These are phyloP conservation scores for Penicillium goetzii DNA, from an alignment of 495 filamentous ascomycete species.

Conservation along the genomic window DNA sequence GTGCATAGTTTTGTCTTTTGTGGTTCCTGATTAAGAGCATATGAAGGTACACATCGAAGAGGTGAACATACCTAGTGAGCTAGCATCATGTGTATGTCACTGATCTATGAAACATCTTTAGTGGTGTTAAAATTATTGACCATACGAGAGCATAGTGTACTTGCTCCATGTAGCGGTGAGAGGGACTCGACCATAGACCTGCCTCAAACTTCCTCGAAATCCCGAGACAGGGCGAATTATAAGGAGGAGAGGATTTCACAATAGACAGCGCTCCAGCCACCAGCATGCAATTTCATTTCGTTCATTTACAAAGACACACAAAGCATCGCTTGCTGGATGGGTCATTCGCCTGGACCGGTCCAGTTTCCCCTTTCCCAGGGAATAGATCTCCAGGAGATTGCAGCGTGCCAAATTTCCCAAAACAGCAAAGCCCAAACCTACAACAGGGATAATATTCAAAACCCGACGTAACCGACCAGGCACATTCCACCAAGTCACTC, in stretches of 20 bases:
- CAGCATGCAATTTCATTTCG: too few species aligned
- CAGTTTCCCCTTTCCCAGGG: background rate
- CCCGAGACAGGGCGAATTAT: background rate
- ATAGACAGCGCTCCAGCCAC: background rate
- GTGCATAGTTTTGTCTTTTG: too few species aligned
- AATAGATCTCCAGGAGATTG: background rate
- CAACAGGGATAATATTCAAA: background rate
- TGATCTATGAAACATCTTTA: too few species aligned
- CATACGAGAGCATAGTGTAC: too few species aligned
- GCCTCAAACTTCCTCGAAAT: background rate
- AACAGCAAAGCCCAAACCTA: background rate
- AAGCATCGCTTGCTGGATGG: background rate
- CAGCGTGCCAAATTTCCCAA: slow-evolving; percentile 3
- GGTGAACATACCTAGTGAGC: too few species aligned
- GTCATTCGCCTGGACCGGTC: background rate
- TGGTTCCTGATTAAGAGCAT: too few species aligned
- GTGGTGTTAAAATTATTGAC: too few species aligned
- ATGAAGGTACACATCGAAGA: too few species aligned
- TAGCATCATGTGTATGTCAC: too few species aligned
- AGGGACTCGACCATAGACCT: background rate
- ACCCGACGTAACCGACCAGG: too few species aligned
- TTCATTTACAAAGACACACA: background rate
- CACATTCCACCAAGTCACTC: background rate
- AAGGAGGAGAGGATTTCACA: background rate
- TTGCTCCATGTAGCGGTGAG: background rate